Evolutionary conservation across 768 basidiomycete genomes (phyloP), one percentile per base, ranked within the genome.

Genomic region (Exidia glandulosa): DNA sequence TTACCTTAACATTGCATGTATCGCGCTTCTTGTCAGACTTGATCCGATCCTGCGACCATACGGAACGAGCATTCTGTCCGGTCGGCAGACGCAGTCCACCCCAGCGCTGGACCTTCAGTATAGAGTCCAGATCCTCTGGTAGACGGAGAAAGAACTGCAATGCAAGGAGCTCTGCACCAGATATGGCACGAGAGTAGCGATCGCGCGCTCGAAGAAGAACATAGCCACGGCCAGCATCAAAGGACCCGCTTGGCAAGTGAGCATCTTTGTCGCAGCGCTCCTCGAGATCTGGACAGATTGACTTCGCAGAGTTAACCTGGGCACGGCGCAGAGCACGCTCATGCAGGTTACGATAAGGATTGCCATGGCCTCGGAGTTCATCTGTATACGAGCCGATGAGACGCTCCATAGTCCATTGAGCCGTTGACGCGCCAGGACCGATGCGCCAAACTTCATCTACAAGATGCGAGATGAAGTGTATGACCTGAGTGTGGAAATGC

Each of bases 391-490:
- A 27, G 30, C 59, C 50, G 33, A 60, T 56, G 6, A 6, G 10
- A 5, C 59, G 12, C 59, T 50, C 31, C 63, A 76, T 68, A 4
- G 70, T 64, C 66, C 70, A 76, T 57, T 74, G 71, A 3, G 72
- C 57, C 45, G 57, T 64, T 1, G 61, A 64, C 19, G 62, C 63
- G 2, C 60, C 62, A 0, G 69, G 68, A 0, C 73, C 69, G 6
- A 63, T 59, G 2, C 65, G 62, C 13, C 60, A 25, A 3, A 60
- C 63, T 57, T 77, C 71, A 0, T 59, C 57, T 6, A 60, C 63
- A n/a, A 68, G 33, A 56, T 77, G 76, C 1, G 66, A 29, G 10
- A 73, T 56, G 0, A 64, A 59, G 59, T 76, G 75, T 19, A 76
- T 60, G 55, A 69, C 65, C 27, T 68, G 73, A 1, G 63, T 41